Base-by-base conservation (phyloP, 192 early-diverging fungal genomes). In the Diversispora epigaea region DNA sequence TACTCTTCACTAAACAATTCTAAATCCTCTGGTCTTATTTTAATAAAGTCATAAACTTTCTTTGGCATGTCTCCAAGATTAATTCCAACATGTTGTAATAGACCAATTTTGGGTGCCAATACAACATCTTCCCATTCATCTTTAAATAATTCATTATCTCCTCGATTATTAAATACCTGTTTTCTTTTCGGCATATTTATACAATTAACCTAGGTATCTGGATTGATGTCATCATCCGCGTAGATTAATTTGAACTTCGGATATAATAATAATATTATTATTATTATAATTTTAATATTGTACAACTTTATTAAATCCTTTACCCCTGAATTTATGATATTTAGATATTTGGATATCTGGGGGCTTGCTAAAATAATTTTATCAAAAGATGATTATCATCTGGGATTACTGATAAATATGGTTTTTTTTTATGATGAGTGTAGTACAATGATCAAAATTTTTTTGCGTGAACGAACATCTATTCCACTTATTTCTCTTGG, bases 91-190 rank as follows among this genome's bases (percentile, higher is more conserved):
- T 50, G 12, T 41, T 56, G 68, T 10, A 71, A 52, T 3, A 71
- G 17, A 15, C 19, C 25, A 4, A 32, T 39, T 57, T 56, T 56
- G 4, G 52, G 68, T n/a, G 25, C 68, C 22, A 71, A 17, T 4
- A 71, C 50, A 40, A 43, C 14, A 3, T 71, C 50, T 40, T 71
- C 52, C 68, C 68, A 71, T 55, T 52, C 52, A 41, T 71, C 68
- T 17, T 17, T 15, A 41, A 71, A 71, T 11, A 56, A 21, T 71
- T 71, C 68, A n/a, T 14, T 21, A 71, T 71, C 68, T 19, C 68
- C 68, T 40, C 68, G 62, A 43, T 41, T 64, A 32, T 32, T 32
- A 32, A 32, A 32, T 32, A 32, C 25, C 2, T 32, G 25, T 32
- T 32, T 32, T 32, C 25, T 32, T 32, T 32, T 32, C 25, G 25